Conservation (phyloP, 2,329 filamentous ascomycete species). For the Ceratocystis alfenasii region DNA sequence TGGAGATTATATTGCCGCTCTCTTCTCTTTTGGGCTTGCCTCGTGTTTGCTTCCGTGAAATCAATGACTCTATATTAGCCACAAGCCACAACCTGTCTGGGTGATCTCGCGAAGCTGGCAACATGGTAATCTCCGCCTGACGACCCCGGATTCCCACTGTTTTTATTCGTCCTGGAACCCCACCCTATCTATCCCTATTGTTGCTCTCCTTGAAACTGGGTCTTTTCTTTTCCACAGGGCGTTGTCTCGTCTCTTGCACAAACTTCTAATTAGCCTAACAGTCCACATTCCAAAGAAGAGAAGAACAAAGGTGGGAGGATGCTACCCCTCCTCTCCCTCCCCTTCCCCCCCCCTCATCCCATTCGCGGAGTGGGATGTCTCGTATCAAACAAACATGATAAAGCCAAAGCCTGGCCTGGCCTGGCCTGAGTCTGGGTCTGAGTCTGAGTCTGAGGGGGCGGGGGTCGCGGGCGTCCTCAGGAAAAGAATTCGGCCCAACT, state of each 20-base stretch:
- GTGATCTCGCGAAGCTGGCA: neutral
- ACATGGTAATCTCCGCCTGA: neutral
- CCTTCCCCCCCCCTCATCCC: neutral
- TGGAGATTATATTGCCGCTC: neutral
- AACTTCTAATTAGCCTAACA: neutral
- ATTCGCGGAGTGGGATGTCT: neutral
- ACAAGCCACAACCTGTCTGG: neutral
- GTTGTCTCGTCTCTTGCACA: neutral
- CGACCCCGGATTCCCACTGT: neutral
- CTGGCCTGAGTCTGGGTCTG: neutral
- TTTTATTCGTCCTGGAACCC: neutral
- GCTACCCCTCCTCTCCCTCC: neutral
- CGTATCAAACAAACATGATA: neutral
- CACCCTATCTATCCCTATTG: too few relatives aligned
- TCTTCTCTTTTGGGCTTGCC: neutral
- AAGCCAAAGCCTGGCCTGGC: slow-evolving; percentile 3
- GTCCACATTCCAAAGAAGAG: neutral
- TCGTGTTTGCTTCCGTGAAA: neutral
- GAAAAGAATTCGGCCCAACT: slow-evolving; percentile 2
- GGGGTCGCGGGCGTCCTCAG: neutral
- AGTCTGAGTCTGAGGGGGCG: neutral
- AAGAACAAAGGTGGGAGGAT: neutral
- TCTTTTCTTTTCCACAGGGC: neutral
- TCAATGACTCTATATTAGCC: neutral
- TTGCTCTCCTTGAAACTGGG: neutral